phyloP scores from a whole-genome alignment of 441 rosid genomes.

The Breynia disticha region DNA sequence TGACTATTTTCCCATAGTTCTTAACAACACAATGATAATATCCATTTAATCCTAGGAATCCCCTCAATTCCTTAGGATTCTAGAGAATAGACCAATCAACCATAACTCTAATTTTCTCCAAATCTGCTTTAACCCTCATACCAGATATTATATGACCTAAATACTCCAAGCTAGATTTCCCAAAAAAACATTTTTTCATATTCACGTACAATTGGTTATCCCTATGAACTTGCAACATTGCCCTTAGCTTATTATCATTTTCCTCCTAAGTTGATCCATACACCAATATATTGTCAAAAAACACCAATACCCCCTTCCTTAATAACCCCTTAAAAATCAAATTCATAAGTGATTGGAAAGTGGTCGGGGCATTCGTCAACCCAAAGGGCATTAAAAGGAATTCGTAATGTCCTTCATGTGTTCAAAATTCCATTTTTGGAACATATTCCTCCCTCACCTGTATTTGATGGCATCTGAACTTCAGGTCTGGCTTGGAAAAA shows the following conservation, averaged over 20 bases:
- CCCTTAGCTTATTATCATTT: neutral
- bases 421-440: neutral
- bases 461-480: neutral
- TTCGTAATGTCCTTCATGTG: neutral
- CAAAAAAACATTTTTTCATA: neutral
- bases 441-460: neutral
- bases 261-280: neutral
- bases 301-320: neutral
- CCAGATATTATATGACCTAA: neutral
- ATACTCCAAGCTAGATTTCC: neutral
- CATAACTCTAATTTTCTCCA: neutral
- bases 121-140: neutral
- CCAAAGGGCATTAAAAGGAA: slow-evolving; percentile 1
- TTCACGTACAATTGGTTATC: neutral
- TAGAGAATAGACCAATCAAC: neutral
- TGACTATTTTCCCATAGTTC: neutral
- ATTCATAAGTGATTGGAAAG: neutral
- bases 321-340: neutral
- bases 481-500: neutral
- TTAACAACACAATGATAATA: neutral
- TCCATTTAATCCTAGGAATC: neutral
- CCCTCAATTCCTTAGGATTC: neutral
- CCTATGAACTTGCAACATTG: no score
- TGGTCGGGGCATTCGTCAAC: neutral
- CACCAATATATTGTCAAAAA: neutral